Base-by-base conservation (phyloP, 805 yeast genomes). In the Saccharomycopsis fodiens region DNA sequence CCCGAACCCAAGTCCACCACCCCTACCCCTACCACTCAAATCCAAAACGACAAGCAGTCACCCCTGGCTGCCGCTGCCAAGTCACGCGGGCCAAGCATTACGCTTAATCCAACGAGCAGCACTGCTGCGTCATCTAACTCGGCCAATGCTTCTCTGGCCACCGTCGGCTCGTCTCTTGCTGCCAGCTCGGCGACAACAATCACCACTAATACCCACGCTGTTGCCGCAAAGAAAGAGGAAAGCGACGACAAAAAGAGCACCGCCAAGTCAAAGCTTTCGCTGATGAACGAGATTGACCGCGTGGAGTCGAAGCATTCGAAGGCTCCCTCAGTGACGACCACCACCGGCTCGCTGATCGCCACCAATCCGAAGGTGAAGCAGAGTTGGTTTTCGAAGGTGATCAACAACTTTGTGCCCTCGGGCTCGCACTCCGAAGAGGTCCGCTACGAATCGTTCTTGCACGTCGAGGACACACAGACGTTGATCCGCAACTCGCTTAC, bases 341-440 rank as follows among this genome's bases (percentile, higher is more conserved):
- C 47, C 3, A 36, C 45, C 17, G 50, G 39, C 7, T 42, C 49
- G 3, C 39, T 44, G 13, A 49, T 44, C 12, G 37, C 34, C 8
- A 47, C 50, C 3, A 49, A 49, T 25, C 48, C 48, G 19, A 48
- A 37, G 17, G 35, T 43, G 5, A 62, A 60, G 35, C 57, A 59
- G 39, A 61, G 60, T 44, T 62, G 66, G 66, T 68, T 69, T 48
- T 66, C 74, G 2, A 62, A 62, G 43, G 59, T 68, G 35, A 64
- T 70, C 4, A 41, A 54, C 12, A 56, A 59, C 27, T 47, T 60
- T 44, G 52, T 56, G 23, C 27, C 41, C 51, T 20, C 36, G 10
- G 16, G 41, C 29, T 48, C 56, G 20, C 47, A 45, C 34, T 53
- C 51, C 37, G 44, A 52, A 23, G 49, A 47, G 34, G 53, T 42